Base-by-base conservation (phyloP, 2,329 filamentous ascomycete genomes). In the Monosporascus sp. region DNA sequence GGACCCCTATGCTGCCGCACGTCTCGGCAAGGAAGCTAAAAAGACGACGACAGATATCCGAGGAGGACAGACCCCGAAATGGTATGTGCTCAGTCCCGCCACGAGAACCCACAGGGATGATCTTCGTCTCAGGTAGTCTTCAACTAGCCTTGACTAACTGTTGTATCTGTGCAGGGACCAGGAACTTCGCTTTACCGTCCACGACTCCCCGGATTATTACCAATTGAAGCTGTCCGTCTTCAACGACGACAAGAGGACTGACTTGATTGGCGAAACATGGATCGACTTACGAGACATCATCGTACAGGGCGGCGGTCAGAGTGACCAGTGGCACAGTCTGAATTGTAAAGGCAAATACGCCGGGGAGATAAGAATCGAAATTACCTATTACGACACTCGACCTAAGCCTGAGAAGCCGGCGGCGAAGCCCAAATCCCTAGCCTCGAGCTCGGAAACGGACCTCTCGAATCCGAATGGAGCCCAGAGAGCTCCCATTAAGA, bases 161-260 rank as follows among this genome's bases (percentile, higher is more conserved):
- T 35, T 48, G 24, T 50, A 49, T 54, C 43, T 48, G 60, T 59
- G 25, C 66, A 99, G 94, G 94, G 94, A 99, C 70, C 90, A 97
- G 72, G 94, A 99, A 71, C 82, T 99, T 45, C 90, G 94, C 57
- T 99, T 97, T 68, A 90, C 84, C 45, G 94, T 99, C 17, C 93
- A 97, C 78, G 92, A 97, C 66, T 97, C 91, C 17, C 87, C 91
- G 18, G 94, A 99, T 72, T 99, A 99, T 76, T 91, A 90, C 72
- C 90, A 92, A 68, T 80, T 99, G 53, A 99, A 99, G 70, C 80
- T 97, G 17, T 97, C 93, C 3, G 83, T 97, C 6, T 99, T 99
- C 75, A 97, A 96, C 68, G 94, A 99, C 65, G 94, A 99, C 73
- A 97, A 97, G 76, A 95, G 88, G 75, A 97, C 93, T 0, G 94